Percentiles rank a stretch among this genome's conserved stretches.
Conservation (phyloP, 345 rosid species). For the Salix viminalis region DNA sequence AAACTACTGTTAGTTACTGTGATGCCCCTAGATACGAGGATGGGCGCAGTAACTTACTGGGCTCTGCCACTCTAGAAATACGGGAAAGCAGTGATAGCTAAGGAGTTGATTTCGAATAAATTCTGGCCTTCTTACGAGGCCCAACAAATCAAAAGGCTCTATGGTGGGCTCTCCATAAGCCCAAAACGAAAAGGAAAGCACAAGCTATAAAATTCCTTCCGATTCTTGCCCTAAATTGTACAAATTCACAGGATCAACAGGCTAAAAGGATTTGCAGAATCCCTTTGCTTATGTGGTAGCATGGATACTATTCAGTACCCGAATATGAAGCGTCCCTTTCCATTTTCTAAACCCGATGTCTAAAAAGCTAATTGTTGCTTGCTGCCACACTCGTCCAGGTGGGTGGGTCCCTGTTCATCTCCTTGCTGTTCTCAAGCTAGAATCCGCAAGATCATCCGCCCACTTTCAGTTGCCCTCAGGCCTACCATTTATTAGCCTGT, state of each 20-base stretch:
- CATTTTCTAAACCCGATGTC: constrained; percentile 5
- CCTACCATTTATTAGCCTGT: not conserved
- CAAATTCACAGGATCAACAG: not conserved
- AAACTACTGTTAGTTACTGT: not conserved
- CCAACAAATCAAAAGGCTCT: not conserved
- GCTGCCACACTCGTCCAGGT: constrained; percentile 5
- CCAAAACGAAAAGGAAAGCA: constrained; percentile 10
- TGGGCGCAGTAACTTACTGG: not conserved
- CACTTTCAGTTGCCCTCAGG: constrained; percentile 5
- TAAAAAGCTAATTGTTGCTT: constrained; percentile 9
- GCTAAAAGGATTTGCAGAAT: constrained; percentile 11
- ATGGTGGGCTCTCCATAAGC: not conserved
- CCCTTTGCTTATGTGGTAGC: not conserved
- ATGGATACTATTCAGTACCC: not conserved
- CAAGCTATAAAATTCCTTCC: not conserved
- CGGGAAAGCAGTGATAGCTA: not conserved
- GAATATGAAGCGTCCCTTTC: constrained; percentile 15
- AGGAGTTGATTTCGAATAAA: not conserved
- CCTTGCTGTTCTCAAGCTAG: not conserved
- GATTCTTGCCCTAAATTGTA: not conserved
- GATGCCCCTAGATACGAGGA: not conserved
- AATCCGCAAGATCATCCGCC: not conserved
- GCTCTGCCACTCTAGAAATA: not conserved
- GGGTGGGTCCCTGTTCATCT: constrained; percentile 19
- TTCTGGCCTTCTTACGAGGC: not conserved